Conservation (phyloP, 129 eudicot species). For the Arctium minus region DNA sequence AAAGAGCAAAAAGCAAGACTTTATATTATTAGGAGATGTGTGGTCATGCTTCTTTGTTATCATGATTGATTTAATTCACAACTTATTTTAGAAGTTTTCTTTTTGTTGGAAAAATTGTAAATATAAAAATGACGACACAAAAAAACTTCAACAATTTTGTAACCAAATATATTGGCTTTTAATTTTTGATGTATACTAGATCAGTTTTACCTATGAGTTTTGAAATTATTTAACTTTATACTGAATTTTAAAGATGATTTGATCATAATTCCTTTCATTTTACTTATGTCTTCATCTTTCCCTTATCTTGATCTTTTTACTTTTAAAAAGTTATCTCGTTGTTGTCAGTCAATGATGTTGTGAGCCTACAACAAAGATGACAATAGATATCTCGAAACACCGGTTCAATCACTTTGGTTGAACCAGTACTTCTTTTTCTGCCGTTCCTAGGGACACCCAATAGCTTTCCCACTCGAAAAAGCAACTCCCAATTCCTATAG, state of each 20-base stretch:
- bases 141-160: constrained; percentile 18
- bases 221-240: neutral
- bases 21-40: constrained; percentile 87
- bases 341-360: neutral
- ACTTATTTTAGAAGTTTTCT: neutral
- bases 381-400: neutral
- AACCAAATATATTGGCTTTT: constrained; percentile 11
- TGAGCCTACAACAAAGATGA: neutral
- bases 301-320: neutral
- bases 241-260: neutral
- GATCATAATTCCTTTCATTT: neutral
- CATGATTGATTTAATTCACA: constrained; percentile 53
- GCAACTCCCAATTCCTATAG: too few relatives aligned
- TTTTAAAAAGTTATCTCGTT: neutral
- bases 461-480: too few relatives aligned
- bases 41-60: constrained; percentile 93
- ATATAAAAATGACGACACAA: constrained; percentile 8
- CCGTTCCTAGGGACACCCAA: too few relatives aligned
- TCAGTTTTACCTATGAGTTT: neutral
- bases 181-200: neutral
- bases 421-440: too few relatives aligned
- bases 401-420: too few relatives aligned
- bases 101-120: constrained; percentile 4
- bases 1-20: constrained; percentile 88
- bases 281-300: neutral